A percentile compares a stretch with the other conserved stretches of the same genome.
Conservation (phyloP, 768 basidiomycete genomes). For the Gymnopilus dilepis region DNA sequence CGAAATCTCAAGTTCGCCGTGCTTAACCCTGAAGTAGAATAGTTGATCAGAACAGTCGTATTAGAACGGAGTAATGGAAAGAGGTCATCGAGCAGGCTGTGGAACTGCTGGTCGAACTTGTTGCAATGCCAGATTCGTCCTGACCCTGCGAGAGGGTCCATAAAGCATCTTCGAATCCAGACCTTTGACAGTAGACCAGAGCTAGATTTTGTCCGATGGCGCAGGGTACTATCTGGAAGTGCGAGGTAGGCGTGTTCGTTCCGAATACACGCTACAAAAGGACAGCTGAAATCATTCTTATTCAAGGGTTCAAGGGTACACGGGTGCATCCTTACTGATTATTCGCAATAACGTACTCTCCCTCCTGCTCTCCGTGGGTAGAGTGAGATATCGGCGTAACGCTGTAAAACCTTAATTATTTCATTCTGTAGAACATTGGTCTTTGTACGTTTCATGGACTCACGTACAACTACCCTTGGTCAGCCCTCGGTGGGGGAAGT, state of each 20-base stretch:
- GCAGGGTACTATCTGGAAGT: constrained; percentile 12
- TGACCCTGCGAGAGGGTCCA: constrained; percentile 3
- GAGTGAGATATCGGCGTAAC: constrained; percentile 23
- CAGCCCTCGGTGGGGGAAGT: constrained; percentile 9
- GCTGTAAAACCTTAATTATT: background rate
- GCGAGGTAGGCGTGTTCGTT: constrained; percentile 15
- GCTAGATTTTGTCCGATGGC: constrained; percentile 5
- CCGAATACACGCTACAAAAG: constrained; percentile 15
- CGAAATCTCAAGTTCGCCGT: constrained; percentile 15
- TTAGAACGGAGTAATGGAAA: constrained; percentile 10
- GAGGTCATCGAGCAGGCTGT: constrained; percentile 1
- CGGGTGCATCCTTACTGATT: background rate
- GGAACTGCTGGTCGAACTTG: background rate
- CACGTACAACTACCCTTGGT: constrained; percentile 1
- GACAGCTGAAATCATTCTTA: background rate
- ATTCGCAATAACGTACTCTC: constrained; percentile 2
- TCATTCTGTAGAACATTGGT: background rate
- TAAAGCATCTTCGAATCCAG: constrained; percentile 7
- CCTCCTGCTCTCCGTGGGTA: constrained; percentile 17
- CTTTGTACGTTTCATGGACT: constrained; percentile 9
- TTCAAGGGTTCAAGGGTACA: background rate
- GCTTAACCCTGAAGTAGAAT: constrained; percentile 11
- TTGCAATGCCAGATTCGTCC: background rate
- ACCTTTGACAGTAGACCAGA: constrained; percentile 4
- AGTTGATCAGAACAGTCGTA: constrained; percentile 3